Base-by-base conservation (phyloP, 2,329 filamentous ascomycete genomes). In the Tympanopsis confertula region DNA sequence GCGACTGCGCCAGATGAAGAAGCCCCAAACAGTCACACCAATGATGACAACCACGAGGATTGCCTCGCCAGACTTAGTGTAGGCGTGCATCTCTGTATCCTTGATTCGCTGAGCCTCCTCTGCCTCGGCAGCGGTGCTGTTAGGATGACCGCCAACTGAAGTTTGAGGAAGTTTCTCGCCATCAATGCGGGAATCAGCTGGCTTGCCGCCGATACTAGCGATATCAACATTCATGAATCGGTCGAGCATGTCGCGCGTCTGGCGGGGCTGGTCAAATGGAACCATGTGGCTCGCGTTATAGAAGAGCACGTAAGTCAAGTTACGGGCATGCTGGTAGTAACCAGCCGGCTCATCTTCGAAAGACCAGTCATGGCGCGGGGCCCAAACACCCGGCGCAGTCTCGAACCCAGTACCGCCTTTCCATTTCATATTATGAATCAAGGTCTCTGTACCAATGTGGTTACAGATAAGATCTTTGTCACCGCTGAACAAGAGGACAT, bases 201-300 rank as follows among this genome's bases (percentile, higher is more conserved):
- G 86, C 37, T 66, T 63, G 37, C 86, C 88, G 41, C 89, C 89
- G 46, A 95, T 93, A 51, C 74, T 82, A 48, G 76, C 82, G 46
- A 96, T 93, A 53, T 96, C 87, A 29, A 98, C 86, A 36, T 78
- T 76, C 72, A 96, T 86, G 62, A 98, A 94, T 29, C 91, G 83
- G 59, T 98, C 89, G 13, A 98, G 77, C 91, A 98, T 98, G 56
- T 96, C 91, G 43, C 89, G 77, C 15, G 80, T 83, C 42, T 87
- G 81, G 35, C 86, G 78, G 1, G 89, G 81, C 49, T 83, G 84
- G 58, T 98, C 89, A 52, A 91, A 96, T 1, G 91, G 93, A 1
- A 98, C 91, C 91, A 98, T 98, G 59, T 98, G 91, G 36, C 85
- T 94, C 13, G 86, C 79, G 57, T 98, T 94, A 66, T 94, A 86